Base-by-base conservation (phyloP, 768 basidiomycete species). In the Lepiota brunneoincarnata region DNA sequence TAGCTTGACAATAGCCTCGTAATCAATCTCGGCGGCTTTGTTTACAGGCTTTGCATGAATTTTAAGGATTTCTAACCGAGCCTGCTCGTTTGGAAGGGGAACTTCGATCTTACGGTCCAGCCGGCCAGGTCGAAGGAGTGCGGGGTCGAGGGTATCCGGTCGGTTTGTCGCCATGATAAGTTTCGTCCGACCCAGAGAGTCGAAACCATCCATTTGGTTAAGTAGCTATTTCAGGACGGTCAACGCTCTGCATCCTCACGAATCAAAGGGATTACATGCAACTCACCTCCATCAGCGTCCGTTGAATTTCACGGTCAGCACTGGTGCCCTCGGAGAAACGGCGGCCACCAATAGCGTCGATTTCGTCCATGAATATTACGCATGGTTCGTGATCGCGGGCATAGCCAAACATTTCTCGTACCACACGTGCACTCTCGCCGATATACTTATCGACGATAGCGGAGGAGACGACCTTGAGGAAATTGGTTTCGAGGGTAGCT, bases 141-240 rank as follows among this genome's bases (percentile, higher is more conserved):
- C 96, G 12, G 97, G 97, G 71, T 98, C 97, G 31, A 98, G 83
- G 1, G 95, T 98, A 69, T 99, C 97, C 0, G 97, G 97, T 65
- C 97, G 81, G 76, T 98, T 99, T 21, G 97, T 99, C n/a, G 97
- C 97, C 93, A 98, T 98, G 69, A 99, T 99, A 49, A 98, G 82
- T 71, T 98, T 98, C 31, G 95, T 98, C 59, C 78, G 79, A 41
- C 97, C 97, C 24, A 99, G 77, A 14, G 96, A 93, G 71, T 98
- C 97, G 74, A 99, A 99, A 20, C 97, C 97, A 67, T 99, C 97
- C 93, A 99, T 97, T 72, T 98, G 96, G 66, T 98, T 98, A 28
- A 99, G 81, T 21, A 99, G 78, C 93, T 96, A 62, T 14, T 38
- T 15, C 38, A 47, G 45, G 43, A 56, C 2, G 58, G 35, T 41